phyloP scores from a whole-genome alignment of 768 basidiomycete species.

The Roridomyces roridus region DNA sequence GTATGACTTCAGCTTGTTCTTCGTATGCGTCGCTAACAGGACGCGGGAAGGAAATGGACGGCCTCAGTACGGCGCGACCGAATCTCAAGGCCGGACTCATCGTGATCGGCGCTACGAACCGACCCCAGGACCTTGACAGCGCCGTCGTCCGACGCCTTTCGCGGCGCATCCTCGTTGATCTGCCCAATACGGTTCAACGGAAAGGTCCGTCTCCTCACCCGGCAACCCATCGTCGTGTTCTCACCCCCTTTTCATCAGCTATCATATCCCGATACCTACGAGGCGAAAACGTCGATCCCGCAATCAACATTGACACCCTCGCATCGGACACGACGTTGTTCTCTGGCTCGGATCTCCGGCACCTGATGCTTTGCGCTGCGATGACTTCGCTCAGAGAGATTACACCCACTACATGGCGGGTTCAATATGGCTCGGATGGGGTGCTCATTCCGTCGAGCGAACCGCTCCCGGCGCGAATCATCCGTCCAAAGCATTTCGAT shows the following conservation, averaged over 20 bases:
- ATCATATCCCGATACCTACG: neutral
- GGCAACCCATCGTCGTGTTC: too few relatives aligned
- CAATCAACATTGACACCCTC: neutral
- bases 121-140: slow-evolving; percentile 4
- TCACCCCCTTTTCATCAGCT: too few relatives aligned
- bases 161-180: neutral
- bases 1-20: too few relatives aligned
- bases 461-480: neutral
- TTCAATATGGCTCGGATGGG: neutral
- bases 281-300: neutral
- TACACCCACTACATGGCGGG: neutral
- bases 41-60: slow-evolving; percentile 2
- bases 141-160: slow-evolving; percentile 6
- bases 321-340: neutral
- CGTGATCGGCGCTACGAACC: slow-evolving; percentile 5
- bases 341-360: slow-evolving; percentile 6
- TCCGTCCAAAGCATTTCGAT: neutral
- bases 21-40: too few relatives aligned
- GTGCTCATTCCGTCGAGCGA: neutral
- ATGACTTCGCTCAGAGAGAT: neutral
- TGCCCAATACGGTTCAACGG: neutral
- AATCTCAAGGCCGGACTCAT: neutral
- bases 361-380: neutral
- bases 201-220: neutral
- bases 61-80: neutral